Evolutionary conservation across 352 stramenopile species (phyloP).

Genomic region (Phytopythium montanum): DNA sequence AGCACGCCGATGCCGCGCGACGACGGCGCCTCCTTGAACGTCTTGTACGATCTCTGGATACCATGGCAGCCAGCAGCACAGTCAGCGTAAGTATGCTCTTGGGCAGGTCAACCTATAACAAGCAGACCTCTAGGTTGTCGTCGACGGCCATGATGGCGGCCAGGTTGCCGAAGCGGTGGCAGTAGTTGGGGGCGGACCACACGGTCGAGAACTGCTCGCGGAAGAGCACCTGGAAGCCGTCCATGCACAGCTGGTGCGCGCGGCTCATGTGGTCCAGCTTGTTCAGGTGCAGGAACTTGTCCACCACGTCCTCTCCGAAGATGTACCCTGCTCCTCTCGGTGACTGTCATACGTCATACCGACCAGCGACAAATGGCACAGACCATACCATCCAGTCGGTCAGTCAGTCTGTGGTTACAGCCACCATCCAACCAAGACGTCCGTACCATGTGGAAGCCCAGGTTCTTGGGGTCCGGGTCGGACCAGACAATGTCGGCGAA

Average conservation of each 20-base stretch:
- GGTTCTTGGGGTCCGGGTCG: slow-evolving; percentile 71
- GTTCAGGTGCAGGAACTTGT: slow-evolving; percentile 83
- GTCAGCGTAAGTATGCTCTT: too few relatives aligned
- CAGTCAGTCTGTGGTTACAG: slow-evolving; percentile 53
- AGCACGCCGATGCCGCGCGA: slow-evolving; percentile 66
- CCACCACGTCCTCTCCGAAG: slow-evolving; percentile 82
- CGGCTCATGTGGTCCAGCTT: slow-evolving; percentile 75
- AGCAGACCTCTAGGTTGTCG: slow-evolving; percentile 47
- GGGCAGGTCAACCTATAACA: too few relatives aligned
- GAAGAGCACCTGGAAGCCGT: slow-evolving; percentile 77
- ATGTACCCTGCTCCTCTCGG: slow-evolving; percentile 83
- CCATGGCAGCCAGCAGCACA: neutral
- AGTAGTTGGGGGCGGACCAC: slow-evolving; percentile 88
- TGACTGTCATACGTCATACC: slow-evolving; percentile 57
- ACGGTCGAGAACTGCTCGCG: slow-evolving; percentile 78
- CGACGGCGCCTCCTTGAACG: slow-evolving; percentile 73
- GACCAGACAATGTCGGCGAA: slow-evolving; percentile 87
- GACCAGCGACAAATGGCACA: slow-evolving; percentile 8
- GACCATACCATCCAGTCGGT: neutral
- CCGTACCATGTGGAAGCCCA: slow-evolving; percentile 81
- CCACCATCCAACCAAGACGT: neutral
- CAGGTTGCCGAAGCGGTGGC: slow-evolving; percentile 80
- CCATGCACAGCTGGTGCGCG: slow-evolving; percentile 86
- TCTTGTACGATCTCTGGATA: slow-evolving; percentile 75
- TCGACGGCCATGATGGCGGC: slow-evolving; percentile 69